Conservation (phyloP, 176 grass and related monocot species). For the Typha latifolia region DNA sequence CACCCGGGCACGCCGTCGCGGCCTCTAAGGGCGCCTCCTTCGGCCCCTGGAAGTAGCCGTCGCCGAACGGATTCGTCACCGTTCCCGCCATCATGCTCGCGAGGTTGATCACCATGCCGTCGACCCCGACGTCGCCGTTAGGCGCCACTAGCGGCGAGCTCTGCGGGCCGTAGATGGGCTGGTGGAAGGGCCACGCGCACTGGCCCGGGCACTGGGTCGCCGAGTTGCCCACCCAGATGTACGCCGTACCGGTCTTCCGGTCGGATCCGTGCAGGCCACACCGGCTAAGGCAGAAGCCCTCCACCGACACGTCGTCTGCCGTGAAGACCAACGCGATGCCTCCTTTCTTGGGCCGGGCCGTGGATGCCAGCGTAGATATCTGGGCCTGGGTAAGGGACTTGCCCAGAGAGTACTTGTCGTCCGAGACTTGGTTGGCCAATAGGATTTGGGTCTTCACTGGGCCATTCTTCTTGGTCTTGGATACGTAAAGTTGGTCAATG, state of each 20-base stretch:
- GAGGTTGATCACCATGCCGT: constrained; percentile 37
- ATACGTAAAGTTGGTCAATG: constrained; percentile 53
- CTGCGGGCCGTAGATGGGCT: constrained; percentile 36
- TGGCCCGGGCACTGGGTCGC: constrained; percentile 31
- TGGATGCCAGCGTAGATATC: constrained; percentile 6
- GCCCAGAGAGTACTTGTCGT: constrained; percentile 21
- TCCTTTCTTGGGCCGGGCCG: background rate
- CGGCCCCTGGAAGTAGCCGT: constrained; percentile 34
- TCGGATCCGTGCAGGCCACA: constrained; percentile 27
- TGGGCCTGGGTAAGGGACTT: constrained; percentile 16
- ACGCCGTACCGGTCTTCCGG: background rate
- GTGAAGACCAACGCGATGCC: constrained; percentile 24
- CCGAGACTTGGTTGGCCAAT: constrained; percentile 32
- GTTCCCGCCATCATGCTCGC: constrained; percentile 37
- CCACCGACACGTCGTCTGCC: constrained; percentile 22
- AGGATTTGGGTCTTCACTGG: constrained; percentile 23
- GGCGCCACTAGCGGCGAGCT: constrained; percentile 21
- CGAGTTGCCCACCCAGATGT: constrained; percentile 29
- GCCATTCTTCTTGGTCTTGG: constrained; percentile 25
- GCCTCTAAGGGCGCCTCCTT: constrained; percentile 18
- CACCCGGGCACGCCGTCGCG: constrained; percentile 14
- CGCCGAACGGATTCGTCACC: constrained; percentile 29
- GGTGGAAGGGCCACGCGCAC: constrained; percentile 50
- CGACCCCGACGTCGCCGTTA: constrained; percentile 28
- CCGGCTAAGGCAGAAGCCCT: constrained; percentile 30